Percentiles rank a stretch among this genome's conserved stretches.
phyloP scores from a whole-genome alignment of 2,329 filamentous ascomycete genomes.

The Fusarium albidum region DNA sequence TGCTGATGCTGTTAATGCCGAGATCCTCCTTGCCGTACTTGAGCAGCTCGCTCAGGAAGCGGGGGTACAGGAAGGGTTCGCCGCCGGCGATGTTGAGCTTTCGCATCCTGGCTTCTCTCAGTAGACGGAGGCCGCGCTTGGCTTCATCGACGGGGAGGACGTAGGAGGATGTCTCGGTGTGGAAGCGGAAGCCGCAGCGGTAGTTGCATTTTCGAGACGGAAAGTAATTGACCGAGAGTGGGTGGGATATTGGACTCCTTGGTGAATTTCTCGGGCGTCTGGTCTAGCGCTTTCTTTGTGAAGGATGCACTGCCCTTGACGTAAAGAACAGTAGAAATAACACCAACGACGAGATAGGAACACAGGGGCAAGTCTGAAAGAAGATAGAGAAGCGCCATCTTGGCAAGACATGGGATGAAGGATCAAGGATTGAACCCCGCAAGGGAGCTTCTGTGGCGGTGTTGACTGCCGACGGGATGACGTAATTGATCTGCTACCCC shows the following conservation, averaged over 20 bases:
- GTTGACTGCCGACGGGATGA: no score
- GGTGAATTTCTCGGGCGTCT: no score
- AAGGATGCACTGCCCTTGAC: no score
- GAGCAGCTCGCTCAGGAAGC: slow-evolving; percentile 52
- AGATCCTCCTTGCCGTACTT: slow-evolving; percentile 59
- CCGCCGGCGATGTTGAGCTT: slow-evolving; percentile 66
- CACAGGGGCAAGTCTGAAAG: no score
- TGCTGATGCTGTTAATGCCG: slow-evolving; percentile 58
- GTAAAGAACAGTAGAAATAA: no score
- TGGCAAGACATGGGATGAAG: no score
- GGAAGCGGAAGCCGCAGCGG: slow-evolving; percentile 61
- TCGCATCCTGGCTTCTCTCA: slow-evolving; percentile 60
- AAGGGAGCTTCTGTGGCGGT: no score
- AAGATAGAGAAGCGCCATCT: no score
- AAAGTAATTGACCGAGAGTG: slow-evolving; percentile 28
- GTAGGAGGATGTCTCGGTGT: slow-evolving; percentile 59
- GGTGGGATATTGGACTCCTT: neutral
- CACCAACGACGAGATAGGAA: no score
- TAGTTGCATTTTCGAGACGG: slow-evolving; percentile 27
- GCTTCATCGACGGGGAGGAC: slow-evolving; percentile 51
- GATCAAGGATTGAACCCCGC: no score
- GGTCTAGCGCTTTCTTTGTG: neutral
- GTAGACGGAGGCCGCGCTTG: slow-evolving; percentile 53
- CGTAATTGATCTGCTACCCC: no score
- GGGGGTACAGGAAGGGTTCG: slow-evolving; percentile 61